Evolutionary conservation across 2,329 filamentous ascomycete genomes (phyloP).

Genomic region (Claviceps sp.): DNA sequence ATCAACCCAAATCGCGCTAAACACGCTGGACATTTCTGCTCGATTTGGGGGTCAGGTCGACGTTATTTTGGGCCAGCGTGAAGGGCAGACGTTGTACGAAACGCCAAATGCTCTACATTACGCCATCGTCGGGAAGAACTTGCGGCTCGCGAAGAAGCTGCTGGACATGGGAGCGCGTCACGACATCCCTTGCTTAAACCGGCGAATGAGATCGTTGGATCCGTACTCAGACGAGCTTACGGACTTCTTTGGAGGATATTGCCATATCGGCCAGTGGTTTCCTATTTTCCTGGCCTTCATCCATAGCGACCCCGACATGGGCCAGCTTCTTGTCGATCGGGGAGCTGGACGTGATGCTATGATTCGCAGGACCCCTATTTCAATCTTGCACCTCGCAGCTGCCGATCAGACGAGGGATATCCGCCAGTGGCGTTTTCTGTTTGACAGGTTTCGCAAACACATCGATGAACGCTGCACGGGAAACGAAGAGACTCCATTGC

Average conservation of each 20-base stretch:
- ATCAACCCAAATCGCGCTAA: not conserved
- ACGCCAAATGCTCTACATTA: constrained; percentile 1
- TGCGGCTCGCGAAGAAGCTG: not conserved
- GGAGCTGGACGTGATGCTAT: not conserved
- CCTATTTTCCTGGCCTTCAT: constrained; percentile 1
- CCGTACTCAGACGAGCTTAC: not conserved
- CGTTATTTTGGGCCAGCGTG: not conserved
- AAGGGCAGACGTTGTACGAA: not conserved
- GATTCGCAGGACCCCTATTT: not conserved
- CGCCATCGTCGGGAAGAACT: not conserved
- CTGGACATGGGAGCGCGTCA: not conserved
- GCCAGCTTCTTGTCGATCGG: not conserved
- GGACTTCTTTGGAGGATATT: not conserved
- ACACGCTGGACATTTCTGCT: not conserved
- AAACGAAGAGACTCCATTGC: not conserved
- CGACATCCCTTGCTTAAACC: not conserved
- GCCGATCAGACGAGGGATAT: not conserved
- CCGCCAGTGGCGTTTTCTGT: not conserved
- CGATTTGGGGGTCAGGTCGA: not conserved
- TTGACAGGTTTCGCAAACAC: not conserved
- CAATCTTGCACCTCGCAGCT: not conserved
- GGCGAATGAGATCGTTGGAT: not conserved
- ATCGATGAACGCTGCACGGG: not conserved
- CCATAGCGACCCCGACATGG: not conserved
- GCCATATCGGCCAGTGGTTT: not conserved